A percentile compares a stretch with the other conserved stretches of the same genome.
Conservation (phyloP, 768 basidiomycete genomes). For the Suillus americanus region DNA sequence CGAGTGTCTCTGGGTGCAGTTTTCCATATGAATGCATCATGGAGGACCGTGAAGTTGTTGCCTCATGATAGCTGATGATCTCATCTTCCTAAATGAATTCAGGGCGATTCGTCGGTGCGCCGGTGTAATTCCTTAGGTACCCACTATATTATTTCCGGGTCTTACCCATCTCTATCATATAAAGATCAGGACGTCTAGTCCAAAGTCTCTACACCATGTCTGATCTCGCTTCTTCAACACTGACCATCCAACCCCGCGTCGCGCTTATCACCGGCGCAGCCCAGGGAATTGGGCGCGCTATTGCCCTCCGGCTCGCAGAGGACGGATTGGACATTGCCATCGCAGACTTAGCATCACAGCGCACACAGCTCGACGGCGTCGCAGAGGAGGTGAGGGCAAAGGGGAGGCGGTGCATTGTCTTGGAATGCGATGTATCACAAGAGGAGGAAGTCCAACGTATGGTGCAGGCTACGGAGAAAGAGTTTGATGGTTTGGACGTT, state of each 20-base stretch:
- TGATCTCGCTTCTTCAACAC: not conserved
- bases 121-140: not conserved
- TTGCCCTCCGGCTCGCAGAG: conserved; percentile 30
- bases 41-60: not conserved
- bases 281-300: conserved; percentile 33
- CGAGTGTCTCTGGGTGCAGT: not conserved
- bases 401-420: conserved; percentile 19
- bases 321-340: conserved; percentile 35
- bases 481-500: conserved; percentile 31
- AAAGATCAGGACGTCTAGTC: not conserved
- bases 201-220: not conserved
- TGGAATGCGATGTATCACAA: conserved; percentile 28
- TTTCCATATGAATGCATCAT: not conserved
- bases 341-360: conserved; percentile 24
- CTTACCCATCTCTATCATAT: not conserved
- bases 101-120: not conserved
- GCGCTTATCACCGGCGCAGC: conserved; percentile 35
- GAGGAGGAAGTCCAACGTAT: conserved; percentile 30
- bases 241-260: not conserved
- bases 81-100: not conserved
- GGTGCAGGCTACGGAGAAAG: conserved; percentile 24
- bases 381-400: conserved; percentile 23
- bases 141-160: not conserved
- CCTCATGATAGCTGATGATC: not conserved
- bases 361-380: conserved; percentile 20